These are phyloP conservation scores for Golubevia pallescens DNA, from an alignment of 1,284 basidiomycete genomes.

Conservation along the genomic window DNA sequence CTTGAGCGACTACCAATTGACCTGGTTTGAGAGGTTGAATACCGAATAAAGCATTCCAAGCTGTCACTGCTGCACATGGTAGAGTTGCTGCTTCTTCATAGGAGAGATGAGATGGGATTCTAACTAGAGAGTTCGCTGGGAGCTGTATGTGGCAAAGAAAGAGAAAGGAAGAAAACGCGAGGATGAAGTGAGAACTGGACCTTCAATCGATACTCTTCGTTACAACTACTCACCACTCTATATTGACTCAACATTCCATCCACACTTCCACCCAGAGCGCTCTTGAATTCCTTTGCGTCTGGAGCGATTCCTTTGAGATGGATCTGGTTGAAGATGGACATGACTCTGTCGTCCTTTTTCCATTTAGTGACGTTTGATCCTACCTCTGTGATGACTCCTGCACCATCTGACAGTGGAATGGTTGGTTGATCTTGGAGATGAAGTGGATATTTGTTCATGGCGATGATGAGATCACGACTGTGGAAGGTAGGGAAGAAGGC, in stretches of 20 bases:
- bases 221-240: slow-evolving; percentile 14
- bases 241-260: slow-evolving; percentile 47
- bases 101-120: slow-evolving; percentile 63
- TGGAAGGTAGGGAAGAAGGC: not conserved
- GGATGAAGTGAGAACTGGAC: no score
- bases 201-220: not conserved
- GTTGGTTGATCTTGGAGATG: slow-evolving; percentile 26
- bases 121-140: no score
- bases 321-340: slow-evolving; percentile 35
- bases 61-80: slow-evolving; percentile 65
- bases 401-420: slow-evolving; percentile 43
- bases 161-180: no score
- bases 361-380: slow-evolving; percentile 36
- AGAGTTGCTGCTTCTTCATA: slow-evolving; percentile 65
- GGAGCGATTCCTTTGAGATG: slow-evolving; percentile 29
- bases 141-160: no score
- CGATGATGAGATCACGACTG: slow-evolving; percentile 40
- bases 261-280: slow-evolving; percentile 26
- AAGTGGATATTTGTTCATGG: slow-evolving; percentile 25
- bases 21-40: slow-evolving; percentile 65
- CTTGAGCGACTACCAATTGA: slow-evolving; percentile 65
- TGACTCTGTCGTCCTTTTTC: slow-evolving; percentile 41
- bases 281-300: slow-evolving; percentile 16
- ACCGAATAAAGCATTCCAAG: slow-evolving; percentile 66
- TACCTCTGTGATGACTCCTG: slow-evolving; percentile 38